A percentile compares a stretch with the other conserved stretches of the same genome.
phyloP scores from a whole-genome alignment of 2,329 filamentous ascomycete genomes.

The Penicillium verrucosum region DNA sequence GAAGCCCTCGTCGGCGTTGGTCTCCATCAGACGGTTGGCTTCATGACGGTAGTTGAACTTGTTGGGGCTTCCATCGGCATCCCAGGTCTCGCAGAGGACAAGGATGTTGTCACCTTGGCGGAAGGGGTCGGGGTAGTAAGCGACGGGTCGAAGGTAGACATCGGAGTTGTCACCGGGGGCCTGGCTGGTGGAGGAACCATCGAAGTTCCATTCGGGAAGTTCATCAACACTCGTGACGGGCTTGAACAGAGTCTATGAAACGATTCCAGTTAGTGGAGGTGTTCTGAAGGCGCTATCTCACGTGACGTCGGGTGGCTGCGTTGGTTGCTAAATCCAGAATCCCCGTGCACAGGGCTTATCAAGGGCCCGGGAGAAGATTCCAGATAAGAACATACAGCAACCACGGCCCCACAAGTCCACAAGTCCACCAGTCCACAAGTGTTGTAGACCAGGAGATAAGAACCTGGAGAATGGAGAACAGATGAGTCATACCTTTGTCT shows the following conservation, averaged over 20 bases:
- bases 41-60: conserved; percentile 98
- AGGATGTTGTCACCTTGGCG: conserved; percentile 86
- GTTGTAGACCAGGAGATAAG: background rate
- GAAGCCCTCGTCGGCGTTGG: conserved; percentile 75
- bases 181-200: conserved; percentile 88
- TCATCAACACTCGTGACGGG: conserved; percentile 58
- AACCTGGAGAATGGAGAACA: background rate
- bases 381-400: conserved; percentile 3
- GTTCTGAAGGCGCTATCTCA: background rate
- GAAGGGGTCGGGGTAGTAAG: conserved; percentile 90
- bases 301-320: conserved; percentile 24
- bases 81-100: conserved; percentile 93
- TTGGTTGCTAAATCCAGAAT: conserved; percentile 17
- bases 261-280: conserved; percentile 8
- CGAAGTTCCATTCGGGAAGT: conserved; percentile 76
- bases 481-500: conserved; percentile 76
- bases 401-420: background rate
- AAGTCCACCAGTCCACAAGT: too few relatives aligned
- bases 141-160: conserved; percentile 89
- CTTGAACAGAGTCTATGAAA: conserved; percentile 59
- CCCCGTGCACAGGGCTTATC: conserved; percentile 32
- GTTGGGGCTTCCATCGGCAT: conserved; percentile 90
- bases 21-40: conserved; percentile 82
- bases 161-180: conserved; percentile 94
- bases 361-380: background rate